phyloP scores from a whole-genome alignment of 176 grass and related monocot genomes.

The Secale cereale region DNA sequence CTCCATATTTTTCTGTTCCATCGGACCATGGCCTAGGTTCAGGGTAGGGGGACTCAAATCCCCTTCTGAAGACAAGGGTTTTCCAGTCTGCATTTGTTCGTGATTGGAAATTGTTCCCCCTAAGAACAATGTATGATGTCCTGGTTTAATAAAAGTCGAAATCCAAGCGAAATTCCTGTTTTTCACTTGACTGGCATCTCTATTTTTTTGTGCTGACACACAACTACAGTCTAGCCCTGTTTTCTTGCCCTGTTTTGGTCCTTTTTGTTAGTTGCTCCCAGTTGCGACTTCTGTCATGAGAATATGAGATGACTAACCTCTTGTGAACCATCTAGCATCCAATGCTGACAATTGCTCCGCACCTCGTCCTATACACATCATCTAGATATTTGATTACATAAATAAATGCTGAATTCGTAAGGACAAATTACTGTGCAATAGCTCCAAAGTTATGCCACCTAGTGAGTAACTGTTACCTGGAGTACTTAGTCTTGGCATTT shows the following conservation, averaged over 20 bases:
- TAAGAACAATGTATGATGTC: neutral
- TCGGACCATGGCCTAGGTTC: neutral
- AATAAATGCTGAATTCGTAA: neutral
- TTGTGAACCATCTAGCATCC: neutral
- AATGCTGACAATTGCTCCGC: neutral
- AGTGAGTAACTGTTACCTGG: neutral
- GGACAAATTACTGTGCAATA: neutral
- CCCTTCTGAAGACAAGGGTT: neutral
- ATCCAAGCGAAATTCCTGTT: neutral
- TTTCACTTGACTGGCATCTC: neutral
- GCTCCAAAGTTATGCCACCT: neutral
- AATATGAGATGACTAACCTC: neutral
- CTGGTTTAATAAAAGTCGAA: neutral
- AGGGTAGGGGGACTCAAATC: neutral
- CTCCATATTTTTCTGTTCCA: neutral
- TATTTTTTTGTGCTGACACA: neutral
- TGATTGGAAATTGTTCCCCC: neutral
- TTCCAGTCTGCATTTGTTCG: neutral
- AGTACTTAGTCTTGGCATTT: neutral
- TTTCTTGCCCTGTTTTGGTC: neutral
- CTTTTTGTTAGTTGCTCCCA: neutral
- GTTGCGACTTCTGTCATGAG: neutral
- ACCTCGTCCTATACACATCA: neutral
- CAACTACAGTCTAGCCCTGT: neutral
- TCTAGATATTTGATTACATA: neutral